Evolutionary conservation across 106 monocot genomes (phyloP), one percentile per base, ranked within the genome.

Genomic region (Ottelia alismoides): DNA sequence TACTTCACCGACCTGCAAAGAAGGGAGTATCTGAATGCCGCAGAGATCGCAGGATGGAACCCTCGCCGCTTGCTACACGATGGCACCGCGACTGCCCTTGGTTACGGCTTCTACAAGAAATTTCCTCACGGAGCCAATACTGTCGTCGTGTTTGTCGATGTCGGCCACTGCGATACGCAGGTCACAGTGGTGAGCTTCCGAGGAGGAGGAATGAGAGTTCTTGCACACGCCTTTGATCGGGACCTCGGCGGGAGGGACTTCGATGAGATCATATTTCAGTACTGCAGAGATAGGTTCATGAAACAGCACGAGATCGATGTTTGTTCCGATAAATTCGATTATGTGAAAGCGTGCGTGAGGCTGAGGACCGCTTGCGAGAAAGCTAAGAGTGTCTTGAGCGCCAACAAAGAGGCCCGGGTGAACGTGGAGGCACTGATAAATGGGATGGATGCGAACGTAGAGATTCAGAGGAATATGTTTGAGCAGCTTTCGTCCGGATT

Each of bases 111-210:
- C 31, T 96, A 96, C 68, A 70, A 65, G 56, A 47, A 75, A 1
- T 31, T 30, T 16, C 62, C 55, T 7, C 62, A 30, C 1, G 28
- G 28, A 1, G 22, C 25, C 1, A 45, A 64, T 0, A 31, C 45
- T 25, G 20, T 31, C 26, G 84, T 85, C 4, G 81, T 66, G 7
- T 81, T 96, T 27, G 64, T 96, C 1, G 94, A 94, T 45, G 47
- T 94, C 1, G 94, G 88, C 0, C 83, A 94, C n/a, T 94, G 76
- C 31, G 75, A 84, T 45, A 88, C 88, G 14, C 94, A 94, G 70
- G 78, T 88, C 11, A 56, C 84, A 0, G 69, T 88, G 0, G 81
- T 72, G 19, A 28, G 52, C 1, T 96, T 88, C 22, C 56, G 66
- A n/a, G 22, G 25, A 0, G 84, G 76, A 0, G 51, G 56, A 2